These are phyloP conservation scores for Phytophthora pseudosyringae DNA, from an alignment of 352 stramenopile genomes.

Conservation along the genomic window DNA sequence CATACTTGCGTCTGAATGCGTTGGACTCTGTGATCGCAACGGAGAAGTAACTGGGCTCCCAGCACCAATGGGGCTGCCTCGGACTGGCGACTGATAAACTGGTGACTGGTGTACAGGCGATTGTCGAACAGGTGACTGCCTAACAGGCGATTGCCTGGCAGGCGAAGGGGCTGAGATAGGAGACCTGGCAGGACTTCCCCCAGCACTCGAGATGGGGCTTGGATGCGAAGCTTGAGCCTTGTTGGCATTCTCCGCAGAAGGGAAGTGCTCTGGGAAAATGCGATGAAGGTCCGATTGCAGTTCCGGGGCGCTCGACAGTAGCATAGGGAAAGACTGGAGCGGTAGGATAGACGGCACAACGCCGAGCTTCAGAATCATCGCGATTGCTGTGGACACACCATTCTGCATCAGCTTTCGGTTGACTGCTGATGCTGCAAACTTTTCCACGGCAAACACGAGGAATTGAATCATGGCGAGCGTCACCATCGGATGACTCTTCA, in stretches of 20 bases:
- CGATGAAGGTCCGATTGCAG: conserved; percentile 75
- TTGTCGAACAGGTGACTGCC: conserved; percentile 46
- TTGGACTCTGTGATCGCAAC: conserved; percentile 63
- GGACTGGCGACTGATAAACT: conserved; percentile 55
- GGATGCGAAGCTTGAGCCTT: conserved; percentile 27
- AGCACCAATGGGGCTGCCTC: conserved; percentile 50
- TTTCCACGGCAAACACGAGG: conserved; percentile 85
- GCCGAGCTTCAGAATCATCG: conserved; percentile 76
- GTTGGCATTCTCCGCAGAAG: conserved; percentile 58
- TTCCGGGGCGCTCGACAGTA: conserved; percentile 71
- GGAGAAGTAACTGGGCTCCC: conserved; percentile 67
- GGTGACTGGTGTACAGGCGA: conserved; percentile 45
- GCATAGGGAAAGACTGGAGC: conserved; percentile 81
- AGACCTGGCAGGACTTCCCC: conserved; percentile 55
- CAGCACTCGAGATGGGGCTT: conserved; percentile 40
- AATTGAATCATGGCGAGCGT: conserved; percentile 88
- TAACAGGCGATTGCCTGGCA: conserved; percentile 51
- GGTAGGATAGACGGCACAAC: conserved; percentile 71
- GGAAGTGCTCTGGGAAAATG: conserved; percentile 87
- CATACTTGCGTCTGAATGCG: conserved; percentile 69
- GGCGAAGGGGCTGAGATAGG: conserved; percentile 45
- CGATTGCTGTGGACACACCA: conserved; percentile 78
- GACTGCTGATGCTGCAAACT: conserved; percentile 76
- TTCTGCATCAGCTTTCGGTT: conserved; percentile 87
- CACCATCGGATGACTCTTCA: conserved; percentile 86